Conservation (phyloP, 805 yeast species). For the Tetrapisispora iriomotensis region DNA sequence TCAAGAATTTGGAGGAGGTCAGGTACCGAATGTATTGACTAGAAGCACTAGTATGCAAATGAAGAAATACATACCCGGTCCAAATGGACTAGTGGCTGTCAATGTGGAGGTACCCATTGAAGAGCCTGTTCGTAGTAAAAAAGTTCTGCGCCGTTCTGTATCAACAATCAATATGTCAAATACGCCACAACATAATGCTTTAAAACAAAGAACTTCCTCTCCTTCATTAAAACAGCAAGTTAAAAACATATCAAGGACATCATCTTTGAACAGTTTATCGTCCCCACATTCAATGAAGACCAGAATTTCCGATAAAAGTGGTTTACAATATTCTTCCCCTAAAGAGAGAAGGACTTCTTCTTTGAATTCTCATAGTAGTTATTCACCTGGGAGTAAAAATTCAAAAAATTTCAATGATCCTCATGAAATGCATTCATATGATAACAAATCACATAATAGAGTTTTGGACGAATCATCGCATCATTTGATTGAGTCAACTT, state of each 20-base stretch:
- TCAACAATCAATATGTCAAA: constrained; percentile 6
- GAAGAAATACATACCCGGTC: constrained; percentile 64
- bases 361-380: constrained; percentile 3
- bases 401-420: not conserved
- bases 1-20: constrained; percentile 28
- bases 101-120: constrained; percentile 46
- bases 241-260: not conserved
- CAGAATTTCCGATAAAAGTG: not conserved
- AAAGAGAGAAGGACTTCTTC: constrained; percentile 8
- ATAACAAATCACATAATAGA: not conserved
- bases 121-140: not conserved
- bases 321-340: not conserved
- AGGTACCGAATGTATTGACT: constrained; percentile 10
- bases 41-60: constrained; percentile 34
- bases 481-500: constrained; percentile 16
- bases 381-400: not conserved
- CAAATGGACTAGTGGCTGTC: constrained; percentile 56
- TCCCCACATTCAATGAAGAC: not conserved
- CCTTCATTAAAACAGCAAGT: constrained; percentile 4
- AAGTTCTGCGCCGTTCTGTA: constrained; percentile 9
- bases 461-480: not conserved
- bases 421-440: constrained; percentile 1
- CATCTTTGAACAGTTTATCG: not conserved
- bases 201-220: constrained; percentile 8
- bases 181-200: not conserved